Base-by-base conservation (phyloP, 2,329 filamentous ascomycete species). In the Mycogone perniciosa region DNA sequence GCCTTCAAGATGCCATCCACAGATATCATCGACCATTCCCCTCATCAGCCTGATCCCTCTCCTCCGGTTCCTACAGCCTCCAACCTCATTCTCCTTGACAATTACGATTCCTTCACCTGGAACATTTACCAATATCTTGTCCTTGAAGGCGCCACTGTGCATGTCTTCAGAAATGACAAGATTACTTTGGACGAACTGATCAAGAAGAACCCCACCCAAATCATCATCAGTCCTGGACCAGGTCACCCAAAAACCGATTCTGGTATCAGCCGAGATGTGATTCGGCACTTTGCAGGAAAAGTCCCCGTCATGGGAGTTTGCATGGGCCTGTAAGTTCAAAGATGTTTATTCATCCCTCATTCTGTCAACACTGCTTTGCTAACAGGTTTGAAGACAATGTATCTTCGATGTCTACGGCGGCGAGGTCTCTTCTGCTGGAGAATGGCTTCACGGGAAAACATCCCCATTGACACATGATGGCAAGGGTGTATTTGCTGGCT, bases 91-190 rank as follows among this genome's bases (percentile, higher is more conserved):
- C 79, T 99, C 57, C 96, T 99, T 63, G 93, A 99, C 76, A 99
- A 99, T 72, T 99, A 97, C 71, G 93, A 99, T 71, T 97, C 93
- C 4, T 99, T 99, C 69, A 96, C 92, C 53, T 99, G 91, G 89
- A 99, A 99, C 65, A 89, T 99, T 53, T 99, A 97, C 69, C 95
- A 99, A 70, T 99, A 99, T 64, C 82, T 99, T 1, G 86, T 92
- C 6, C 83, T 99, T n/a, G 93, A 97, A 68, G 93, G 93, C 31
- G 93, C 95, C 30, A 87, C 76, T 1, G 93, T 96, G 46, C 88
- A 85, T 4, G 93, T 99, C 20, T 88, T 84, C 71, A 83, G 93
- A 61, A 99, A 99, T 65, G 92, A 99, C 70, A 84, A 96, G 68
- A 84, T 97, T 59, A 85, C 86, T 0, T 70, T 99, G 5, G 84